phyloP scores from a whole-genome alignment of 495 filamentous ascomycete species.

The Chaetomium tenue region DNA sequence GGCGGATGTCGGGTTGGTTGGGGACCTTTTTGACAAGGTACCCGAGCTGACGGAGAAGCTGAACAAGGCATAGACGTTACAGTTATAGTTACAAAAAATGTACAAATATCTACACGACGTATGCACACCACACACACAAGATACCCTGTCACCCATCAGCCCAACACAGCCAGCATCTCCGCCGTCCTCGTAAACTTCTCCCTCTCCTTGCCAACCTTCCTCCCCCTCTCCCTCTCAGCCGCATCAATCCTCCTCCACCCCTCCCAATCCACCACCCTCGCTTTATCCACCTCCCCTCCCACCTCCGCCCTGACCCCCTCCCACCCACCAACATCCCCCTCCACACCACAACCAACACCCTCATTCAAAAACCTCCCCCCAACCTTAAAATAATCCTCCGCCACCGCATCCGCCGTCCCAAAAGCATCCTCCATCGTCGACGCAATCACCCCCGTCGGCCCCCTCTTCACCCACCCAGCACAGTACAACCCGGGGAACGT shows the following conservation, averaged over 20 bases:
- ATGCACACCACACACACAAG: slow-evolving; percentile 13
- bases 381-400: slow-evolving; percentile 54
- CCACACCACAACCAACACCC: background rate
- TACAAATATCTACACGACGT: slow-evolving; percentile 15
- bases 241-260: slow-evolving; percentile 86
- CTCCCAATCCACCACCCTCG: slow-evolving; percentile 66
- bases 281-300: slow-evolving; percentile 30
- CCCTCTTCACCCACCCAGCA: slow-evolving; percentile 94
- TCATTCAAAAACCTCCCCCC: slow-evolving; percentile 45
- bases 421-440: slow-evolving; percentile 96
- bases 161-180: slow-evolving; percentile 75
- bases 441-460: slow-evolving; percentile 93
- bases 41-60: slow-evolving; percentile 96
- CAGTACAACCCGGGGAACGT: slow-evolving; percentile 80
- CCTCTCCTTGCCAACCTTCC: slow-evolving; percentile 67
- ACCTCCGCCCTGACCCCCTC: slow-evolving; percentile 60
- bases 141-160: slow-evolving; percentile 28
- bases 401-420: slow-evolving; percentile 77
- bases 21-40: slow-evolving; percentile 92
- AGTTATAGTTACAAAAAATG: slow-evolving; percentile 17
- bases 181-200: slow-evolving; percentile 76
- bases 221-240: slow-evolving; percentile 68
- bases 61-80: slow-evolving; percentile 54
- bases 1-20: slow-evolving; percentile 91
- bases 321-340: slow-evolving; percentile 60